Percentiles rank a stretch among this genome's conserved stretches.
phyloP scores from a whole-genome alignment of 2,329 filamentous ascomycete species.

The Apiospora aurea region DNA sequence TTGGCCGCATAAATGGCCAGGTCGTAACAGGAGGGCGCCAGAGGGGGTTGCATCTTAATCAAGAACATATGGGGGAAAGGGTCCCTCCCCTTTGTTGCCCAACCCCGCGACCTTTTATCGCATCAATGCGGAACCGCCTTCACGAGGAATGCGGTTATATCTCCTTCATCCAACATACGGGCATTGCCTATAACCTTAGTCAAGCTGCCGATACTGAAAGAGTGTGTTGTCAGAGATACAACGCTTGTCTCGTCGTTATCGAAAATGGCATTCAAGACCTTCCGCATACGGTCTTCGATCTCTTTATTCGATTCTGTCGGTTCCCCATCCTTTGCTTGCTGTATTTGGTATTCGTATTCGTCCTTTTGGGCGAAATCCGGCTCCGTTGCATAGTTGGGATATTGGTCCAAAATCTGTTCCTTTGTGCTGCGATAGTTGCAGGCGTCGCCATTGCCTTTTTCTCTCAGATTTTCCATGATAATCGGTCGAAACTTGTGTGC shows the following conservation, averaged over 20 bases:
- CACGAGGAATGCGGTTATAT: neutral
- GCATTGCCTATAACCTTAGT: neutral
- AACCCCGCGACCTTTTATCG: neutral
- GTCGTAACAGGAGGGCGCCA: too few relatives aligned
- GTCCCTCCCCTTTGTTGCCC: neutral
- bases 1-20: too few relatives aligned
- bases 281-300: neutral
- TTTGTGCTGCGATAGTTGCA: constrained; percentile 32
- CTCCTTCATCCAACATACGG: neutral
- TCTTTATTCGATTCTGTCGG: neutral
- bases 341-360: neutral
- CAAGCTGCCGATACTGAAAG: neutral
- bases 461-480: constrained; percentile 31
- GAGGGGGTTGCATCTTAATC: too few relatives aligned
- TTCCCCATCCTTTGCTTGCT: neutral
- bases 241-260: neutral
- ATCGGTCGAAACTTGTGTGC: constrained; percentile 22
- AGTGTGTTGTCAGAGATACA: neutral
- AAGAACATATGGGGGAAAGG: neutral
- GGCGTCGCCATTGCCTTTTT: constrained; percentile 31
- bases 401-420: neutral
- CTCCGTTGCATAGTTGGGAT: neutral
- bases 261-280: neutral
- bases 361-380: neutral
- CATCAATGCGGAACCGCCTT: neutral